Conservation (phyloP, 2,329 filamentous ascomycete species). For the Cercospora brassicicola region DNA sequence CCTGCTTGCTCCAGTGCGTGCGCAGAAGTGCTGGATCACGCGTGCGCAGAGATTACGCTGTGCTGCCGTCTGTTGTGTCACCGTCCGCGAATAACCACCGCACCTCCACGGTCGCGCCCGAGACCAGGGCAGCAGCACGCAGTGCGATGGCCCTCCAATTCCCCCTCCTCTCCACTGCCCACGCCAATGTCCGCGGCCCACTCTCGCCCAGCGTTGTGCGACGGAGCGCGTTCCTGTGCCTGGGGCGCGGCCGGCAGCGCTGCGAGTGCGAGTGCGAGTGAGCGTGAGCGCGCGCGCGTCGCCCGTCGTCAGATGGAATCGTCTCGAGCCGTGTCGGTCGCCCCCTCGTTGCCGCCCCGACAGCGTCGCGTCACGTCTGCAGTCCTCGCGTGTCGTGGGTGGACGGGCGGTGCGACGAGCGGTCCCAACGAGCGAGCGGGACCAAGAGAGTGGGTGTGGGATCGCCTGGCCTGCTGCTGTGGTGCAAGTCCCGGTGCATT, state of each 20-base stretch:
- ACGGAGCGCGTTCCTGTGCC: neutral
- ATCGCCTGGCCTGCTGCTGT: constrained; percentile 10
- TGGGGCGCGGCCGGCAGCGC: neutral
- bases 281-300: neutral
- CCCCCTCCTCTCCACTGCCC: neutral
- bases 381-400: constrained; percentile 4
- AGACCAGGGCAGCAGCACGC: constrained; percentile 1
- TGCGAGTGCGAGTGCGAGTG: neutral
- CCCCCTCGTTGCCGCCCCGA: neutral
- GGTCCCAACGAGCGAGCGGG: constrained; percentile 9
- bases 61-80: constrained; percentile 6
- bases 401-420: constrained; percentile 4
- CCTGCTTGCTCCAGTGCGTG: constrained; percentile 4
- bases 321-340: neutral
- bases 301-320: neutral
- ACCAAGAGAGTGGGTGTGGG: constrained; percentile 11
- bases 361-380: neutral
- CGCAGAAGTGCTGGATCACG: constrained; percentile 10
- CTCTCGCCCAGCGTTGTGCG: neutral
- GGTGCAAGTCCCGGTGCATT: constrained; percentile 12
- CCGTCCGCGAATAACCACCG: constrained; percentile 16
- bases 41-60: constrained; percentile 14
- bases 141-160: neutral
- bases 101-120: constrained; percentile 8
- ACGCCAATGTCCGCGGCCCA: constrained; percentile 7